Evolutionary conservation across 73 alveolate genomes (phyloP).

Genomic region (Tetrahymena thermophila): DNA sequence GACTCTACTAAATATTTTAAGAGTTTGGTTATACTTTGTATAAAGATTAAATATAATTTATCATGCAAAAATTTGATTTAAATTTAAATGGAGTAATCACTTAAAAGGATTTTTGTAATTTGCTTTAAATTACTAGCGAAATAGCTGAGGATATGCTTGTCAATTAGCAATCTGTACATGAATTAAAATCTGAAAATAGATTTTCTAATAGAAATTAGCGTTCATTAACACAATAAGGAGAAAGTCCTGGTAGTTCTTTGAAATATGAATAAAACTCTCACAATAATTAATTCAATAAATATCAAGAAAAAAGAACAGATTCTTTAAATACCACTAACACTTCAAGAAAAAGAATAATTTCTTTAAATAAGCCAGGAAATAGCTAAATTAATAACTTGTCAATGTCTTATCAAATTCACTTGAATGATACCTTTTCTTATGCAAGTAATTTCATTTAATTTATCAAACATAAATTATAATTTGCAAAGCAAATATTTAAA

Average conservation of each 20-base stretch:
- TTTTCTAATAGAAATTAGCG: not conserved
- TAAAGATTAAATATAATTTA: not conserved
- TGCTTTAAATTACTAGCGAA: not conserved
- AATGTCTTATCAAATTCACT: not conserved
- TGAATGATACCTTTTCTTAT: not conserved
- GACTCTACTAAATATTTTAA: not conserved
- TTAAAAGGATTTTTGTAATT: not conserved
- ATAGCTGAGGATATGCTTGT: not conserved
- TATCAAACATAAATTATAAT: too few species aligned
- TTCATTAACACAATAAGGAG: not conserved
- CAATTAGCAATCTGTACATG: not conserved
- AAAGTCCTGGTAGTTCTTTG: not conserved
- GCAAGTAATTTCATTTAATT: not conserved
- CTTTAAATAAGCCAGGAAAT: not conserved
- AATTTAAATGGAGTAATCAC: not conserved
- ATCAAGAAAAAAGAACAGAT: not conserved
- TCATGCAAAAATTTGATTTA: not conserved
- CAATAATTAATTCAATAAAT: not conserved
- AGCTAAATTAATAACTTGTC: not conserved
- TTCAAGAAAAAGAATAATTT: not conserved
- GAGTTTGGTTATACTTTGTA: not conserved
- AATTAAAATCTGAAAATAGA: not conserved
- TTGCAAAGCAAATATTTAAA: too few species aligned
- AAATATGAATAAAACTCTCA: not conserved
- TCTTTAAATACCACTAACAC: not conserved